Percentiles rank a stretch among this genome's conserved stretches.
These are phyloP conservation scores for Leccinum disarticulatum DNA, from an alignment of 768 basidiomycete species.

Conservation along the genomic window DNA sequence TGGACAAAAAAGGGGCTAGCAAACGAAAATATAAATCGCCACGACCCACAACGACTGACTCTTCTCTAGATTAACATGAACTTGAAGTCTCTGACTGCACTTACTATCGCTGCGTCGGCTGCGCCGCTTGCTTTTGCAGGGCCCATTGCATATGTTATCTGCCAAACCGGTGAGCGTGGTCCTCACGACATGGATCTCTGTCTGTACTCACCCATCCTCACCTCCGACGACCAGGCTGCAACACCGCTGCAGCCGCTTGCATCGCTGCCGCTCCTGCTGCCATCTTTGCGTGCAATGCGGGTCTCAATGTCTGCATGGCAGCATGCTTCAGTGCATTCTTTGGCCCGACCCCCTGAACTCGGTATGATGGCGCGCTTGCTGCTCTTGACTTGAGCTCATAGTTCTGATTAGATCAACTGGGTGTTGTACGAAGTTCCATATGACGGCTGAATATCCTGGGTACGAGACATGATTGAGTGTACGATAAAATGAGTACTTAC, in stretches of 20 bases:
- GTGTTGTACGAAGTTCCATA: background rate
- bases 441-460: background rate
- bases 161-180: slow-evolving; percentile 20
- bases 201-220: background rate
- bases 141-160: slow-evolving; percentile 22
- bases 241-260: slow-evolving; percentile 15
- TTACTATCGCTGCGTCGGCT: slow-evolving; percentile 19
- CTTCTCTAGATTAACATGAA: slow-evolving; percentile 21
- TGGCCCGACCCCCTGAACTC: slow-evolving; percentile 21
- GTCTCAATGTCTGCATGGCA: slow-evolving; percentile 10
- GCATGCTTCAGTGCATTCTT: slow-evolving; percentile 14
- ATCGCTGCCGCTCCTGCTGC: slow-evolving; percentile 23
- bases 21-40: background rate
- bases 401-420: background rate
- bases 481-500: background rate
- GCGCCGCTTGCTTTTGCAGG: slow-evolving; percentile 17
- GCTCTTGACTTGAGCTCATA: background rate
- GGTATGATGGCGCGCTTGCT: background rate
- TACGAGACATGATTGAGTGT: background rate
- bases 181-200: background rate
- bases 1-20: background rate
- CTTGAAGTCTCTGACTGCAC: slow-evolving; percentile 17
- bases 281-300: slow-evolving; percentile 24
- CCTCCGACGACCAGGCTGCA: slow-evolving; percentile 17
- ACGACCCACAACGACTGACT: background rate